Evolutionary conservation across 345 rosid species (phyloP).

Genomic region (Bruguiera sexangula): DNA sequence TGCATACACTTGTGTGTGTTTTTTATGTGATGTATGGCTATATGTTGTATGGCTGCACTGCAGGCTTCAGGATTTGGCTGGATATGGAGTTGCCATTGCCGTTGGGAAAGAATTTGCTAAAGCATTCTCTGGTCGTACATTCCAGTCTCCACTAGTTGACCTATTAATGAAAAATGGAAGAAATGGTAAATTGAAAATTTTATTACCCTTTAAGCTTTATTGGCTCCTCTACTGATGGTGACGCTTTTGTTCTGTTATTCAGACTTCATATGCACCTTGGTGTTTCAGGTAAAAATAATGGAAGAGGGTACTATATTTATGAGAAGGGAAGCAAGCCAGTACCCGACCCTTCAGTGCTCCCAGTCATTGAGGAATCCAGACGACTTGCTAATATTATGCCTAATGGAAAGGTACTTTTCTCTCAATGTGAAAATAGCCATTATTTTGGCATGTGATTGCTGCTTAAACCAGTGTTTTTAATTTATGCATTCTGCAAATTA

Average conservation of each 20-base stretch:
- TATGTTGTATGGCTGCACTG: slow-evolving; percentile 13
- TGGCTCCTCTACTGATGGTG: neutral
- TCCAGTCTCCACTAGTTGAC: slow-evolving; percentile 54
- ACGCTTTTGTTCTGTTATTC: neutral
- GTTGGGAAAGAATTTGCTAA: slow-evolving; percentile 51
- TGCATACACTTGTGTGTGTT: too few relatives aligned
- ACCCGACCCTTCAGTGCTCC: slow-evolving; percentile 74
- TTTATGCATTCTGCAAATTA: neutral
- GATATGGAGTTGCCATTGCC: slow-evolving; percentile 78
- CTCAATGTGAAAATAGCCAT: slow-evolving; percentile 8
- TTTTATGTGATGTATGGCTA: neutral
- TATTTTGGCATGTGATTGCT: slow-evolving; percentile 1
- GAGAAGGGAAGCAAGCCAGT: slow-evolving; percentile 79
- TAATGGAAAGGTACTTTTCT: slow-evolving; percentile 66
- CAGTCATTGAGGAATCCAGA: slow-evolving; percentile 70
- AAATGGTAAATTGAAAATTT: slow-evolving; percentile 47
- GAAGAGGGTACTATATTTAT: slow-evolving; percentile 78
- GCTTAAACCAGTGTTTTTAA: neutral
- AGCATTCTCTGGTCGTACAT: slow-evolving; percentile 67
- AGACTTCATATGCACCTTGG: slow-evolving; percentile 6
- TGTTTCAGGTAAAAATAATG: slow-evolving; percentile 76
- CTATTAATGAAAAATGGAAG: slow-evolving; percentile 74
- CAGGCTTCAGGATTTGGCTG: slow-evolving; percentile 91
- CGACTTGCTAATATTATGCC: slow-evolving; percentile 75
- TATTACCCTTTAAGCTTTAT: slow-evolving; percentile 7